Evolutionary conservation across 208 protist genomes (phyloP), one percentile per base, ranked within the genome.

Genomic region (Wallacemonas sp.): DNA sequence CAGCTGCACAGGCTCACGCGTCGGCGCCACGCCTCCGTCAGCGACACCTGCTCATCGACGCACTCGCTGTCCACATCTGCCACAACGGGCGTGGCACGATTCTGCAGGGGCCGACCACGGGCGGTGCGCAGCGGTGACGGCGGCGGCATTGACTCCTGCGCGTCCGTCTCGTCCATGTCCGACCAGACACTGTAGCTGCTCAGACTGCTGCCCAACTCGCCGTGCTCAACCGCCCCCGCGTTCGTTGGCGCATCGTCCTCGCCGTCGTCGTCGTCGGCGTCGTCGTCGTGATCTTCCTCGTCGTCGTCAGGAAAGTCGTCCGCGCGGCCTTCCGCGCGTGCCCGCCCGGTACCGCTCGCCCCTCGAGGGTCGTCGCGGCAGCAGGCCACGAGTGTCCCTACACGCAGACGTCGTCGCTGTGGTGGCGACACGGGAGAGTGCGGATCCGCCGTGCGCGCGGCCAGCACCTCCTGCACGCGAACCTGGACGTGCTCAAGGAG

Each of bases 401-500:
- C 39, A 31, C 69, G 62, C 42, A 74, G 69, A 31, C n/a, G 62
- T 5, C 23, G 31, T 2, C 14, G 62, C 28, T 28, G 36, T 11
- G 26, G 25, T 32, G 16, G 69, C 20, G 32, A n/a, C n/a, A n/a
- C n/a, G n/a, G n/a, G n/a, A n/a, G n/a, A n/a, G n/a, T n/a, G n/a
- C n/a, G n/a, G n/a, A n/a, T n/a, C n/a, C n/a, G n/a, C n/a, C n/a
- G n/a, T n/a, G n/a, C 11, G 31, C 52, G 38, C 16, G 18, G 8
- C 38, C 12, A 69, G 48, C 42, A 55, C 57, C 29, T 55, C 69
- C 28, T 70, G 59, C 10, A 70, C 59, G 45, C 70, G 70, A 1
- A 29, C 11, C n/a, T 49, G 67, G 38, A 80, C 36, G 55, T 80
- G 44, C 7, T 39, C 23, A 22, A 64, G 48, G 22, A 76, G 41